Conservation (phyloP, 2,329 filamentous ascomycete genomes). For the Rosellinia necatrix region DNA sequence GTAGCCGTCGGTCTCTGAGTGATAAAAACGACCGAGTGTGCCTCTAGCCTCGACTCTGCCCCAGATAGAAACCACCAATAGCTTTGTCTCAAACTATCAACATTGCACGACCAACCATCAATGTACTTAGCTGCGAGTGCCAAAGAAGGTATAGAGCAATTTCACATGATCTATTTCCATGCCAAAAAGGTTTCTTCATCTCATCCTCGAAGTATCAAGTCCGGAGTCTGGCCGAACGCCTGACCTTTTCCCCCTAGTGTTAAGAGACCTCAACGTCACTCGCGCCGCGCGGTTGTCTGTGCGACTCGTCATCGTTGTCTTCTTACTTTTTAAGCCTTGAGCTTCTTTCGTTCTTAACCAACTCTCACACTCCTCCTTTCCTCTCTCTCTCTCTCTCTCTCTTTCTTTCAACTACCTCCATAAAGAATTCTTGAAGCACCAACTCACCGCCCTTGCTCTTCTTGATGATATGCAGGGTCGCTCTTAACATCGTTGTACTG, state of each 20-base stretch:
- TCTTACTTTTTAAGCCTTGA: too few species aligned
- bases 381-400: slow-evolving; percentile 29
- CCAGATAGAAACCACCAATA: slow-evolving; percentile 35
- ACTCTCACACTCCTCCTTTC: slow-evolving; percentile 24
- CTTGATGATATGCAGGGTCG: slow-evolving; percentile 46
- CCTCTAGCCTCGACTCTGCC: slow-evolving; percentile 33
- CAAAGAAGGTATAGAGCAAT: slow-evolving; percentile 38
- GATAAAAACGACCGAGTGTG: slow-evolving; percentile 36
- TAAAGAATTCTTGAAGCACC: slow-evolving; percentile 27
- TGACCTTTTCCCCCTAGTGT: slow-evolving; percentile 29
- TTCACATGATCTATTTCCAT: slow-evolving; percentile 30
- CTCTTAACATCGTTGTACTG: slow-evolving; percentile 40
- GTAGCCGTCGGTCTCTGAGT: slow-evolving; percentile 16
- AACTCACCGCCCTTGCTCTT: slow-evolving; percentile 20
- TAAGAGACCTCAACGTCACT: slow-evolving; percentile 34
- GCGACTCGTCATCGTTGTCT: slow-evolving; percentile 28
- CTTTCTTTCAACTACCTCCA: slow-evolving; percentile 35
- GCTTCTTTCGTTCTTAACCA: slow-evolving; percentile 25
- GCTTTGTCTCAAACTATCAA: slow-evolving; percentile 40
- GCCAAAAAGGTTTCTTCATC: slow-evolving; percentile 33
- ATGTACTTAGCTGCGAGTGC: slow-evolving; percentile 27
- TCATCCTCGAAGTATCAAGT: slow-evolving; percentile 35
- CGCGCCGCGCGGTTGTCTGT: slow-evolving; percentile 34
- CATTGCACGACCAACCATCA: slow-evolving; percentile 38
- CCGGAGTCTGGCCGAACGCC: slow-evolving; percentile 38